These are phyloP conservation scores for Lactuca saligna DNA, from an alignment of 129 eudicot species.

Conservation along the genomic window DNA sequence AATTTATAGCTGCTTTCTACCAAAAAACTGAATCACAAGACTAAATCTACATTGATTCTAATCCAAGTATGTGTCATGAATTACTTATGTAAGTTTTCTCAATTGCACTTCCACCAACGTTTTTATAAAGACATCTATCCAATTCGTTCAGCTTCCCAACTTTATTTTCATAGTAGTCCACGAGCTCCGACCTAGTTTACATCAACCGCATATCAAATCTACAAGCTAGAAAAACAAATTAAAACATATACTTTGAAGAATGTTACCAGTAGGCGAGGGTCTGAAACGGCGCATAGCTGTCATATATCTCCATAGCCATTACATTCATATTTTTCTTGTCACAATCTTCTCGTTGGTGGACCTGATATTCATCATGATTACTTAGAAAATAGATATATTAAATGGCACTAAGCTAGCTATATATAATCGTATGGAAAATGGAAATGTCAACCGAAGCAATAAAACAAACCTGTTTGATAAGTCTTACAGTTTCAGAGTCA, in stretches of 20 bases:
- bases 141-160: constrained; percentile 19
- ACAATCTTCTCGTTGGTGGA: constrained; percentile 1
- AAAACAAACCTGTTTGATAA: constrained; percentile 29
- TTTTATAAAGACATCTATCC: constrained; percentile 9
- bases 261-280: constrained; percentile 39
- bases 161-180: constrained; percentile 21
- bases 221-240: too few relatives aligned
- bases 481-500: constrained; percentile 47
- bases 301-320: constrained; percentile 30
- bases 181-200: constrained; percentile 24
- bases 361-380: background rate
- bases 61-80: too few relatives aligned
- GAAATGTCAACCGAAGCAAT: too few relatives aligned
- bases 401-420: too few relatives aligned
- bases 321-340: background rate
- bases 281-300: constrained; percentile 46
- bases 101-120: constrained; percentile 7
- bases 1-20: too few relatives aligned
- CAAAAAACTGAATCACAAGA: too few relatives aligned
- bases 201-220: background rate
- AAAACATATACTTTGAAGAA: background rate
- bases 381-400: too few relatives aligned
- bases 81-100: too few relatives aligned
- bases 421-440: too few relatives aligned
- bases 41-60: too few relatives aligned